Evolutionary conservation across 2,329 filamentous ascomycete species (phyloP).

Genomic region (Mycosphaerella sp.): DNA sequence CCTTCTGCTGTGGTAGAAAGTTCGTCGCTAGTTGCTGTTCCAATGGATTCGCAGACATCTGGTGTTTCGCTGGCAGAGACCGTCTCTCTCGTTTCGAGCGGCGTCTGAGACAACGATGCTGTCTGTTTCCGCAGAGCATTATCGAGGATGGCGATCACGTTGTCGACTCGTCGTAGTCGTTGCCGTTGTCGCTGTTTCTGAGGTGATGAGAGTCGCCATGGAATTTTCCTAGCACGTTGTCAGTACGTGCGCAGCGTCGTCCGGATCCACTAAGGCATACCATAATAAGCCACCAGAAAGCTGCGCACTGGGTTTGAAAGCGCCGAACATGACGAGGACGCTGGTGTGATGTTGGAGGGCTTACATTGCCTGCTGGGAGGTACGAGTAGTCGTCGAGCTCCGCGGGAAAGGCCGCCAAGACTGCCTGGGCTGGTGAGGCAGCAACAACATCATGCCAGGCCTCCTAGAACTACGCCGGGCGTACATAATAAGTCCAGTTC

Average conservation of each 20-base stretch:
- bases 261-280: constrained; percentile 41
- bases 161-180: constrained; percentile 78
- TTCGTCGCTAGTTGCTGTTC: constrained; percentile 26
- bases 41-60: neutral
- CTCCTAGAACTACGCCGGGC: too few species aligned
- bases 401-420: constrained; percentile 3
- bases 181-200: constrained; percentile 84
- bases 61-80: constrained; percentile 1
- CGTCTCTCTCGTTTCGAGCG: constrained; percentile 6
- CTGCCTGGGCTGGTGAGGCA: neutral
- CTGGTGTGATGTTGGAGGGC: neutral
- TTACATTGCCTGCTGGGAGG: neutral
- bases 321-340: constrained; percentile 63
- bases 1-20: constrained; percentile 31
- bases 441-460: neutral
- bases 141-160: constrained; percentile 76
- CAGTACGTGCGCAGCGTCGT: neutral
- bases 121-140: constrained; percentile 58
- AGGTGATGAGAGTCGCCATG: constrained; percentile 87
- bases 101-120: constrained; percentile 29
- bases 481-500: too few species aligned
- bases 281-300: constrained; percentile 78
- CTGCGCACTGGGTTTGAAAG: constrained; percentile 71
- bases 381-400: neutral
- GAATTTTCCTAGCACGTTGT: constrained; percentile 68